phyloP scores from a whole-genome alignment of 2,329 filamentous ascomycete genomes.

The Seiridium unicorne region DNA sequence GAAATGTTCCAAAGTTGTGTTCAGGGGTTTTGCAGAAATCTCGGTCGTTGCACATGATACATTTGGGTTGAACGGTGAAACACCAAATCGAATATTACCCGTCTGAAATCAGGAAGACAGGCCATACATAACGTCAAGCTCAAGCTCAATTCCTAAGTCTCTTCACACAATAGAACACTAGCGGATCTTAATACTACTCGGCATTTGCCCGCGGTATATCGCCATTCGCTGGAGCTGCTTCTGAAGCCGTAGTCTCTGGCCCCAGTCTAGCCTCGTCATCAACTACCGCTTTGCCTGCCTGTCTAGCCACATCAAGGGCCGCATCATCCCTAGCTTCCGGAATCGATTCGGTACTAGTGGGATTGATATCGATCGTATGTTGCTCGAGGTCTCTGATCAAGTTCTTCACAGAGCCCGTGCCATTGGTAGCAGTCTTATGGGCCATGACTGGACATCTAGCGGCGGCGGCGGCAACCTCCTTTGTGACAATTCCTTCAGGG shows the following conservation, averaged over 20 bases:
- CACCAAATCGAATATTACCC: no score
- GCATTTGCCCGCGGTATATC: constrained; percentile 1
- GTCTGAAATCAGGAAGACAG: no score
- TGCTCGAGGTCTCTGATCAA: neutral
- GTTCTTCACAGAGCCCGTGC: neutral
- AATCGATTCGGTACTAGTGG: no score
- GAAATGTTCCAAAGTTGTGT: no score
- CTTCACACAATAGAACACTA: no score
- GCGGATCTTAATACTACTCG: neutral
- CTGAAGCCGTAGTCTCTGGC: neutral
- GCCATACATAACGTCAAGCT: neutral
- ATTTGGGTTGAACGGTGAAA: no score
- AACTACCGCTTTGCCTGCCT: neutral
- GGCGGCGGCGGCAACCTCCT: neutral
- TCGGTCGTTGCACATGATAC: no score
- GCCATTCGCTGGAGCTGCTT: neutral
- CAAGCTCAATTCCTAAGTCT: neutral
- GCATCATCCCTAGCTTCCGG: neutral
- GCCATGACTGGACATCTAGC: constrained; percentile 1
- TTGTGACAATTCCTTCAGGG: neutral
- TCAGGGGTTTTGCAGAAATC: no score
- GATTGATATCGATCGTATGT: neutral
- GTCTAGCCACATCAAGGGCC: neutral
- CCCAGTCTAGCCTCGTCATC: neutral
- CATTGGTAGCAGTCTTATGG: neutral